Conservation (phyloP, 257 asterid species). For the Apocynum venetum region DNA sequence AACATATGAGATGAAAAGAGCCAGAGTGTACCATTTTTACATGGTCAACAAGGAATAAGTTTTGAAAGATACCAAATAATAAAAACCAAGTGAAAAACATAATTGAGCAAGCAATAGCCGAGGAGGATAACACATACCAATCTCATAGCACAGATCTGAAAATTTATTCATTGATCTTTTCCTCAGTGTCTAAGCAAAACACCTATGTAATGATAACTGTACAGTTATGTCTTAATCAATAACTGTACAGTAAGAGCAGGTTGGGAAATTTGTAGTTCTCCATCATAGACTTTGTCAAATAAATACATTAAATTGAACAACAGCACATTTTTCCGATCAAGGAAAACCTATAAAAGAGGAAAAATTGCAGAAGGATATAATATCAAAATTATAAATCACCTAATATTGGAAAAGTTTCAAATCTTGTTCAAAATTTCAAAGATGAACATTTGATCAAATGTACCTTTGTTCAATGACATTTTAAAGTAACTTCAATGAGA, state of each 20-base stretch:
- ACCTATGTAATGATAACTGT: neutral
- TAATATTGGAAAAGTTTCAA: neutral
- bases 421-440: neutral
- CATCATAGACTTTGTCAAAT: neutral
- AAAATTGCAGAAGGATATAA: neutral
- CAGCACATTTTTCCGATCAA: neutral
- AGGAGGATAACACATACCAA: neutral
- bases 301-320: neutral
- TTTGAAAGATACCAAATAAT: neutral
- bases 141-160: neutral
- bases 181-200: neutral
- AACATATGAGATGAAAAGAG: neutral
- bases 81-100: neutral
- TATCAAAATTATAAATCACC: neutral
- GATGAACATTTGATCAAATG: neutral
- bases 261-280: neutral
- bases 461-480: neutral
- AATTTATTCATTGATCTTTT: neutral
- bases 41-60: neutral
- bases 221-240: neutral
- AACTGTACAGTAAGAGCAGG: neutral
- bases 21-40: neutral
- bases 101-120: neutral
- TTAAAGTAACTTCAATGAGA: neutral
- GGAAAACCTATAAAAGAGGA: neutral